A percentile compares a stretch with the other conserved stretches of the same genome.
phyloP scores from a whole-genome alignment of 1,139 yeast genomes.

The Taphrina sp. region DNA sequence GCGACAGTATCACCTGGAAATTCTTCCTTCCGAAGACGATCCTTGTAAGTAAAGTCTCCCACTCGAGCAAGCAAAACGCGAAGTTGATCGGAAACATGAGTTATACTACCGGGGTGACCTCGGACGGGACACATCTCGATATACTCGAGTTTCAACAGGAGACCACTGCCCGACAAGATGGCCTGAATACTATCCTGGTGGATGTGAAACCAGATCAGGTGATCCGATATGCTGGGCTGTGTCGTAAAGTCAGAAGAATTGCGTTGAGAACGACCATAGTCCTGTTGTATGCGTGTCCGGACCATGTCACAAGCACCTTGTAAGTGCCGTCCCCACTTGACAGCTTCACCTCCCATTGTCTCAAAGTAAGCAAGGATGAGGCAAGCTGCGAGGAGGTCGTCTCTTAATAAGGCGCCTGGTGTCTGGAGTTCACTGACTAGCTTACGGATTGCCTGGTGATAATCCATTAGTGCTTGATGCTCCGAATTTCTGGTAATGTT shows the following conservation, averaged over 20 bases:
- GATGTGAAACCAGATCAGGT: constrained; percentile 30
- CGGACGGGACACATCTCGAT: constrained; percentile 13
- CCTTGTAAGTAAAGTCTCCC: constrained; percentile 9
- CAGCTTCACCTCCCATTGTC: constrained; percentile 35
- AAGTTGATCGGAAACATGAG: constrained; percentile 19
- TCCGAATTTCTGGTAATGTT: constrained; percentile 26
- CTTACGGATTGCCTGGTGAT: constrained; percentile 35
- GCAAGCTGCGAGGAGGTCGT: constrained; percentile 35
- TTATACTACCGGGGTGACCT: constrained; percentile 16
- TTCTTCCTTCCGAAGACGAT: constrained; percentile 10
- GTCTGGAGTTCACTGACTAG: constrained; percentile 27
- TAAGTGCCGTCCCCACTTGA: constrained; percentile 37
- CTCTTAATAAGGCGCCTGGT: constrained; percentile 17
- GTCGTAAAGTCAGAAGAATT: background rate
- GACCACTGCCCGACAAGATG: constrained; percentile 19
- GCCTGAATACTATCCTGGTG: constrained; percentile 24
- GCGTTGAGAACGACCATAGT: background rate
- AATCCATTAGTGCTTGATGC: constrained; percentile 34
- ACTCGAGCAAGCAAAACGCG: constrained; percentile 18
- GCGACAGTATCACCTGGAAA: background rate
- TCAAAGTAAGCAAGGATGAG: constrained; percentile 36
- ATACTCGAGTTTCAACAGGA: constrained; percentile 16
- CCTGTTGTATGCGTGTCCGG: constrained; percentile 6
- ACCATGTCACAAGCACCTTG: constrained; percentile 33
- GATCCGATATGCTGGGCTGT: constrained; percentile 15